phyloP scores from a whole-genome alignment of 1,284 basidiomycete genomes.

The Nidula niveotomentosa region DNA sequence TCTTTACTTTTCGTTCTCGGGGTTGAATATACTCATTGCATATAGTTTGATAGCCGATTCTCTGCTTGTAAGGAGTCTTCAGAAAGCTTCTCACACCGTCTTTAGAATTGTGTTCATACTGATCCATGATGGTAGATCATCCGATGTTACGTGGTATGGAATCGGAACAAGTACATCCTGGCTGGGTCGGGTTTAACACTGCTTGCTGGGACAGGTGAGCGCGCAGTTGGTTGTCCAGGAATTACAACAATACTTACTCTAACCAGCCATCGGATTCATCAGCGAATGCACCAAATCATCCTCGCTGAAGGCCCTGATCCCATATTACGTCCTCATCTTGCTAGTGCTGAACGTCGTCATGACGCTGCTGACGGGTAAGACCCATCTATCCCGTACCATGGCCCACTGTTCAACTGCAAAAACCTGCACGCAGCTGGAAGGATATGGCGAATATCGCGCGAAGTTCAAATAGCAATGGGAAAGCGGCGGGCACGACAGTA shows the following conservation, averaged over 20 bases:
- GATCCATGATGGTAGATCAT: slow-evolving; percentile 9
- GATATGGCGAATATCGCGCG: slow-evolving; percentile 17
- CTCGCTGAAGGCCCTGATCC: slow-evolving; percentile 13
- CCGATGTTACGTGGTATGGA: slow-evolving; percentile 21
- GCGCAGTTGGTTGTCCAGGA: neutral
- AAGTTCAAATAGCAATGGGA: slow-evolving; percentile 13
- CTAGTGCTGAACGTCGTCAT: slow-evolving; percentile 14
- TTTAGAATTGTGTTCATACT: neutral
- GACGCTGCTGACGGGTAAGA: slow-evolving; percentile 15
- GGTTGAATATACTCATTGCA: neutral
- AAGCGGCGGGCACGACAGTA: slow-evolving; percentile 10
- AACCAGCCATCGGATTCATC: slow-evolving; percentile 16
- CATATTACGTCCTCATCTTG: slow-evolving; percentile 12
- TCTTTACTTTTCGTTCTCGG: neutral
- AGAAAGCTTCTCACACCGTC: neutral
- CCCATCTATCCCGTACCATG: neutral
- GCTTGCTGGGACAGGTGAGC: slow-evolving; percentile 14
- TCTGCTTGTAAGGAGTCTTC: slow-evolving; percentile 10
- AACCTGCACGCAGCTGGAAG: slow-evolving; percentile 10
- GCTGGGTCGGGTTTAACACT: slow-evolving; percentile 7
- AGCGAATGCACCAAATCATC: slow-evolving; percentile 15
- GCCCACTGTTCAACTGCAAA: neutral
- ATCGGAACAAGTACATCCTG: slow-evolving; percentile 10
- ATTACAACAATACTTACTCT: neutral
- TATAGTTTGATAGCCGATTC: slow-evolving; percentile 16